These are phyloP conservation scores for Tubosaeta brunneosetosa DNA, from an alignment of 768 basidiomycete genomes.

Conservation along the genomic window DNA sequence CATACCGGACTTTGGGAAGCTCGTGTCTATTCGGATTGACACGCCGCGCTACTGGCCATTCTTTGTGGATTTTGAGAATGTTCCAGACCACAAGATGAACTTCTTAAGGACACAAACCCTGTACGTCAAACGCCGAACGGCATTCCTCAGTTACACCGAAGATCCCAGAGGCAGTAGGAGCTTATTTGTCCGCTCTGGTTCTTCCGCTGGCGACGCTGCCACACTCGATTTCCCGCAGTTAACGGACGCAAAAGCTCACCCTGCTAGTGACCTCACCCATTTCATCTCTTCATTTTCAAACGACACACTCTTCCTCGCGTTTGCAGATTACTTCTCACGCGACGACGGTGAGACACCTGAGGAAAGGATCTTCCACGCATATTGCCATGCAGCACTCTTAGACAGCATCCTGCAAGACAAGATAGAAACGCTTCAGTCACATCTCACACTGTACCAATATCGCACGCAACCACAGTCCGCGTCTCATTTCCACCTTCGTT, in stretches of 20 bases:
- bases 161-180: slow-evolving; percentile 92
- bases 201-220: slow-evolving; percentile 78
- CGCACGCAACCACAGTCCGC: slow-evolving; percentile 56
- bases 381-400: slow-evolving; percentile 70
- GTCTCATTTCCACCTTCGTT: slow-evolving; percentile 58
- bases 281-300: slow-evolving; percentile 88
- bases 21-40: slow-evolving; percentile 81
- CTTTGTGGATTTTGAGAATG: slow-evolving; percentile 69
- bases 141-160: slow-evolving; percentile 89
- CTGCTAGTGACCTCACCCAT: slow-evolving; percentile 70
- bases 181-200: slow-evolving; percentile 83
- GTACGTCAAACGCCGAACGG: slow-evolving; percentile 88
- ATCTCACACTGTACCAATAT: slow-evolving; percentile 66
- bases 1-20: slow-evolving; percentile 80
- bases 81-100: slow-evolving; percentile 60
- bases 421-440: slow-evolving; percentile 67
- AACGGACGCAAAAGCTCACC: slow-evolving; percentile 60
- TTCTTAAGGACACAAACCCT: slow-evolving; percentile 78
- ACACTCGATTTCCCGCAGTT: slow-evolving; percentile 81
- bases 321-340: slow-evolving; percentile 74
- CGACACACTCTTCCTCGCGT: slow-evolving; percentile 71
- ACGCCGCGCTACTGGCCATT: slow-evolving; percentile 96
- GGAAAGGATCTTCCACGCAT: slow-evolving; percentile 62
- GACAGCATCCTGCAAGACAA: slow-evolving; percentile 94
- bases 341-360: slow-evolving; percentile 52